Base-by-base conservation (phyloP, 768 basidiomycete species). In the Lyophyllum shimeji region DNA sequence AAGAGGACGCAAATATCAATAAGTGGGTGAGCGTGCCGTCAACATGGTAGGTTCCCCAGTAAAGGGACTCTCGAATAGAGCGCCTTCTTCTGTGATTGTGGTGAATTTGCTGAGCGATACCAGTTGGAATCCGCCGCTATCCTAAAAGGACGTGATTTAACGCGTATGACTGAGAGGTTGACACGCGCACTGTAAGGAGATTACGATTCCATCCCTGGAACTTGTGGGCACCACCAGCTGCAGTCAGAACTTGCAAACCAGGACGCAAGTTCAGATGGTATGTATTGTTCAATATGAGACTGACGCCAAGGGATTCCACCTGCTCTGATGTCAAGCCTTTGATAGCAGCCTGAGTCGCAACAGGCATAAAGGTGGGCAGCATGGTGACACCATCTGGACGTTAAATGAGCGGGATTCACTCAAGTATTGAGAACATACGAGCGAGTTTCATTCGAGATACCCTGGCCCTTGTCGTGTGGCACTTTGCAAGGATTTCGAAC, bases 331-430 rank as follows among this genome's bases (percentile, higher is more conserved):
- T 93, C n/a, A 95, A 73, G 3, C 93, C 92, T 71, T 96, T 96
- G 66, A 95, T 92, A 6, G 93, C 89, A 17, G 89, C 92, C 67
- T 95, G 93, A 3, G 93, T 95, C 2, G 92, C 93, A 8, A 95
- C 92, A 2, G 93, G 93, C 93, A 95, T 95, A 64, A 95, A 95
- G 0, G 93, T 92, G 1, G 93, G 93, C 18, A 94, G 74, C 78
- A 88, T 83, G 1, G 92, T 94, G 37, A 81, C 74, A 8, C 90
- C 91, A 74, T 93, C 90, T 92, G 58, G 21, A 60, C 29, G 8
- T 52, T 43, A 13, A 53, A 34, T 46, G 27, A 53, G 29, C 2
- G 31, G n/a, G 46, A 33, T 23, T 31, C 39, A 39, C 52, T 55
- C 29, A 53, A 12, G 55, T 43, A 27, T 39, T 46, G 1, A 37